These are phyloP conservation scores for Lagenaria siceraria DNA, from an alignment of 306 rosid species.

Conservation along the genomic window DNA sequence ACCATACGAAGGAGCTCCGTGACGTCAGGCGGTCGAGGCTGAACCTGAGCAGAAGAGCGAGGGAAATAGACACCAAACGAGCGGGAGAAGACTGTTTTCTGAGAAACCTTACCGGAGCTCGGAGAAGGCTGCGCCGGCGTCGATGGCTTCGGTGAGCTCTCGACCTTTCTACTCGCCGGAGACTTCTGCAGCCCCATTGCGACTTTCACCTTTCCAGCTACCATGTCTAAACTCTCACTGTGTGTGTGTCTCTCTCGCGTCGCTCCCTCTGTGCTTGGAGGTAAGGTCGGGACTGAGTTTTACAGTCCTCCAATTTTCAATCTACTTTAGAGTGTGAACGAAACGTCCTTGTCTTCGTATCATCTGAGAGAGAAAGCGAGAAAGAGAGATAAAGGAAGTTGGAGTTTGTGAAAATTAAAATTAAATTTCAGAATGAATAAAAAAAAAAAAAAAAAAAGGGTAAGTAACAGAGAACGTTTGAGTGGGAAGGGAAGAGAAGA, in stretches of 20 bases:
- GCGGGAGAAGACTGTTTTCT: slow-evolving; percentile 71
- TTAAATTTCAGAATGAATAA: neutral
- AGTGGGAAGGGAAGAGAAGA: slow-evolving; percentile 1
- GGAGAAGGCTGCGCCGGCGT: slow-evolving; percentile 25
- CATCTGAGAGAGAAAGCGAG: slow-evolving; percentile 11
- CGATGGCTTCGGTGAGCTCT: slow-evolving; percentile 47
- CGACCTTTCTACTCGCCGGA: slow-evolving; percentile 28
- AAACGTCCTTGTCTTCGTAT: slow-evolving; percentile 40
- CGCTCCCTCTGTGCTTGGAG: neutral
- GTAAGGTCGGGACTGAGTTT: neutral
- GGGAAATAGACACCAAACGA: slow-evolving; percentile 84
- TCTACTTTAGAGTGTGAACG: slow-evolving; percentile 18
- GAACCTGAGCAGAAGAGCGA: slow-evolving; percentile 91
- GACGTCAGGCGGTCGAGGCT: slow-evolving; percentile 87
- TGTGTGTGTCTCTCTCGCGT: neutral
- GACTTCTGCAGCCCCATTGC: slow-evolving; percentile 87
- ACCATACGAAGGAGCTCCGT: slow-evolving; percentile 71
- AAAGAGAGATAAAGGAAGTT: neutral
- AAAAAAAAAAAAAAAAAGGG: neutral
- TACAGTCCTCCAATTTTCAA: slow-evolving; percentile 21
- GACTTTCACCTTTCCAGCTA: slow-evolving; percentile 72
- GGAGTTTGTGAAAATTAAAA: neutral
- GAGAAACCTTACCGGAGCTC: slow-evolving; percentile 38
- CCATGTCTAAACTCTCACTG: slow-evolving; percentile 33
- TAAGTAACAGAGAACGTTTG: slow-evolving; percentile 1